Evolutionary conservation across 345 rosid species (phyloP).

Genomic region (Erysimum cheiranthoides): DNA sequence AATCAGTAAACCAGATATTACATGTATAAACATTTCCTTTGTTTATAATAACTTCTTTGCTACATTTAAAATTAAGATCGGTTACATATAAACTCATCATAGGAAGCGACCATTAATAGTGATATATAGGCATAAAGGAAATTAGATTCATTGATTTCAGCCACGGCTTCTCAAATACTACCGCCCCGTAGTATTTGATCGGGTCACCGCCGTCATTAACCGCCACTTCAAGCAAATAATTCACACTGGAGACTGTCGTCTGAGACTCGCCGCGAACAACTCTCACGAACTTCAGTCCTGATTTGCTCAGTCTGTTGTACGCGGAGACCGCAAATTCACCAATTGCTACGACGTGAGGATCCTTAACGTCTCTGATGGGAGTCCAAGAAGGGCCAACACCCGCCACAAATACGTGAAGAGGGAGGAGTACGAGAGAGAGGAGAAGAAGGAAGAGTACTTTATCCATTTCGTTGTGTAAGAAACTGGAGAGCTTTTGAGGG

Average conservation of each 20-base stretch:
- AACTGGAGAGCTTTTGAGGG: not conserved
- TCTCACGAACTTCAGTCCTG: conserved; percentile 30
- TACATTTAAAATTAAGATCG: conserved; percentile 1
- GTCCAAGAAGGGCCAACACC: conserved; percentile 43
- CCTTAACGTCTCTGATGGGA: conserved; percentile 47
- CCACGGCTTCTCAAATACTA: conserved; percentile 57
- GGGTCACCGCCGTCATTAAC: conserved; percentile 3
- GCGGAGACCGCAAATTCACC: conserved; percentile 55
- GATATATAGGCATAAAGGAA: conserved; percentile 47
- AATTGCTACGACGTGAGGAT: conserved; percentile 52
- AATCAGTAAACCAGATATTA: not conserved
- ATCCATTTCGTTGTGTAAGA: conserved; percentile 17
- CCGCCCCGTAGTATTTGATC: conserved; percentile 41
- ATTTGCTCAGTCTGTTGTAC: conserved; percentile 35
- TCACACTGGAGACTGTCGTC: conserved; percentile 51
- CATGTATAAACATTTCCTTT: not conserved
- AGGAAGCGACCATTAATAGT: not conserved
- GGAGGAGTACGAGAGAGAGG: not conserved
- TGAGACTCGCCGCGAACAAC: conserved; percentile 52
- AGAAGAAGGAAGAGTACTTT: conserved; percentile 6
- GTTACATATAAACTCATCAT: not conserved
- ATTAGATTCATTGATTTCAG: conserved; percentile 43
- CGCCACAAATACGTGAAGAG: conserved; percentile 22
- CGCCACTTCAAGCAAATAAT: conserved; percentile 50
- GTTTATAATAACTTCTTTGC: not conserved